These are phyloP conservation scores for Phytomonas francai DNA, from an alignment of 208 protist species.

Conservation along the genomic window DNA sequence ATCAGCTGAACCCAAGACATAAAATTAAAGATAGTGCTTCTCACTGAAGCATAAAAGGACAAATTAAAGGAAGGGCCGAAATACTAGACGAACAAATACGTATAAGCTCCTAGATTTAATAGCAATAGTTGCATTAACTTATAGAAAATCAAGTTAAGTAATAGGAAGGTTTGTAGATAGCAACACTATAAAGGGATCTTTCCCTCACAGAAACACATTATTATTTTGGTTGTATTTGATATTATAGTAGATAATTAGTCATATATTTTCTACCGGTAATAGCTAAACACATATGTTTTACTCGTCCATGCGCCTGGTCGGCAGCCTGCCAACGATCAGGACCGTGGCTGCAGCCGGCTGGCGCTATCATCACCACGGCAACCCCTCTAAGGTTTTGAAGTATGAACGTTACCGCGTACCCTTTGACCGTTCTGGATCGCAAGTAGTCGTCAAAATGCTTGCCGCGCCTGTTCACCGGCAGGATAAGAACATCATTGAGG, in stretches of 20 bases:
- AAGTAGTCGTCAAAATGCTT: constrained; percentile 94
- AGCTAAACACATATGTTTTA: constrained; percentile 3
- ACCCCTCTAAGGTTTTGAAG: constrained; percentile 64
- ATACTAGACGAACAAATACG: background rate
- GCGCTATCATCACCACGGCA: constrained; percentile 80
- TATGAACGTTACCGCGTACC: constrained; percentile 82
- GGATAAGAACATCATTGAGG: constrained; percentile 94
- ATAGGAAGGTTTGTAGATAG: background rate
- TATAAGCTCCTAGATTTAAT: background rate
- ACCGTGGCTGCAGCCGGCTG: constrained; percentile 79
- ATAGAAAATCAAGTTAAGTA: background rate
- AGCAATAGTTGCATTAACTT: background rate
- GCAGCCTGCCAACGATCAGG: constrained; percentile 41
- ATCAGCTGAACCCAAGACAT: background rate
- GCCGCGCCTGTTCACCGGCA: constrained; percentile 94
- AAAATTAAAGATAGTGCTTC: constrained; percentile 1
- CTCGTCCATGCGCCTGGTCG: constrained; percentile 7
- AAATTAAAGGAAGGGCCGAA: background rate
- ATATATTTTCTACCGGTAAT: constrained; percentile 3
- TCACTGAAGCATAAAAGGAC: background rate
- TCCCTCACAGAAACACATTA: background rate
- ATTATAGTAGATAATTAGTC: constrained; percentile 3
- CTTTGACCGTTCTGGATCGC: constrained; percentile 65
- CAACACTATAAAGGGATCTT: background rate
- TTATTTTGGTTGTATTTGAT: constrained; percentile 1